phyloP scores from a whole-genome alignment of 805 yeast genomes.

The Metschnikowia lochheadii region DNA sequence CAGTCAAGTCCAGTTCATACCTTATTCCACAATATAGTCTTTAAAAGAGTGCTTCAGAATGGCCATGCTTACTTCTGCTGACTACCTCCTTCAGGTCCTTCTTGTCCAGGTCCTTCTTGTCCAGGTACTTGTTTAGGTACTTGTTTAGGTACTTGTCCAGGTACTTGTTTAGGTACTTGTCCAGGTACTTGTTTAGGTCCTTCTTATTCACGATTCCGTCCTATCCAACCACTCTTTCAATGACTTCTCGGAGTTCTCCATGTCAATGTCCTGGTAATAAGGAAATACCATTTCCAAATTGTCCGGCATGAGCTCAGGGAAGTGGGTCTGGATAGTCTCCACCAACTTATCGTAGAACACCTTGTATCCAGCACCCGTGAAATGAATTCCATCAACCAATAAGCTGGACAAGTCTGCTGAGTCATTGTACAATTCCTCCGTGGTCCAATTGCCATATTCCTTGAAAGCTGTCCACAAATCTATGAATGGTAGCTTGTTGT shows the following conservation, averaged over 20 bases:
- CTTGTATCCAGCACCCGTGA: slow-evolving; percentile 49
- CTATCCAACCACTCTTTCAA: slow-evolving; percentile 5
- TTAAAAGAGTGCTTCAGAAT: no score
- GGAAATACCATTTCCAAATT: slow-evolving; percentile 36
- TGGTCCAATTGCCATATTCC: slow-evolving; percentile 28
- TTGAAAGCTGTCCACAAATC: slow-evolving; percentile 48
- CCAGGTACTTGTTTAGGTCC: no score
- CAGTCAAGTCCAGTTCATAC: no score
- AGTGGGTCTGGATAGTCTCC: slow-evolving; percentile 32
- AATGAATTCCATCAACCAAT: slow-evolving; percentile 57
- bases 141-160: no score
- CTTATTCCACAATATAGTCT: no score
- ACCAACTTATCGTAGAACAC: slow-evolving; percentile 44
- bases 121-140: no score
- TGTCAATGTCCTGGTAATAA: slow-evolving; percentile 33
- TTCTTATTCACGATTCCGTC: no score
- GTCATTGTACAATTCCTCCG: slow-evolving; percentile 33
- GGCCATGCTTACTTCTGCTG: no score
- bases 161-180: no score
- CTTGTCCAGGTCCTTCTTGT: no score
- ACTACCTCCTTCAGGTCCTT: no score
- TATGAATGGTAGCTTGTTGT: slow-evolving; percentile 52
- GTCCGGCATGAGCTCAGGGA: slow-evolving; percentile 48
- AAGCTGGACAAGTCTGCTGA: slow-evolving; percentile 16
- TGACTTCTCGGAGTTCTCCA: neutral